Conservation (phyloP, 2,329 filamentous ascomycete species). For the Pezizomycotina sp. region DNA sequence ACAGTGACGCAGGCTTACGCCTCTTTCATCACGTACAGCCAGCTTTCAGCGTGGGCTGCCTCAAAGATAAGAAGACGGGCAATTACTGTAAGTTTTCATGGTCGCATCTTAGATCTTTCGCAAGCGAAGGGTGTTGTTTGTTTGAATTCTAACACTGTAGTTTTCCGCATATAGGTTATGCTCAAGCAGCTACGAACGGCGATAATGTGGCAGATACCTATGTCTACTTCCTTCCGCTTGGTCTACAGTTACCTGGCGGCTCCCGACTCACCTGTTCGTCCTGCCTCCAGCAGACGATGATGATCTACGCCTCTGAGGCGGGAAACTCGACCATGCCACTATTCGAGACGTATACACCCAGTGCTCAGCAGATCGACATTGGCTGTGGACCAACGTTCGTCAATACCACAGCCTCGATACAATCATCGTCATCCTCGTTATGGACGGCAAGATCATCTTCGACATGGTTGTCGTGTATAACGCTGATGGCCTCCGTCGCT, state of each 20-base stretch:
- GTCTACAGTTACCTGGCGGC: slow-evolving; percentile 48
- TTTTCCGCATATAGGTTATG: slow-evolving; percentile 37
- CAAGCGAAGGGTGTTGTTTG: too few species aligned
- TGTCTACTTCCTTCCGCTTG: slow-evolving; percentile 73
- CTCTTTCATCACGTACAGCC: slow-evolving; percentile 60
- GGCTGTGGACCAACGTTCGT: slow-evolving; percentile 42
- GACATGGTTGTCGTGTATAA: too few species aligned
- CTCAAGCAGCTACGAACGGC: slow-evolving; percentile 63
- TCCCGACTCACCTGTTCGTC: slow-evolving; percentile 56
- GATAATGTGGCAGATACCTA: slow-evolving; percentile 56
- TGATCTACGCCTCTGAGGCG: slow-evolving; percentile 55
- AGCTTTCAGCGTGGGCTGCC: slow-evolving; percentile 68
- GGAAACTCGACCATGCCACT: slow-evolving; percentile 50
- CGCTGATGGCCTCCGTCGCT: too few species aligned
- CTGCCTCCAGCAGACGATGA: slow-evolving; percentile 69
- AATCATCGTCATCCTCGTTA: too few species aligned
- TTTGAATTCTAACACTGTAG: slow-evolving; percentile 29
- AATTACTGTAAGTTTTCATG: slow-evolving; percentile 42
- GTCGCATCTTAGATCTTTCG: slow-evolving; percentile 18
- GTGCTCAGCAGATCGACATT: slow-evolving; percentile 57
- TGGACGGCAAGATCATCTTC: too few species aligned
- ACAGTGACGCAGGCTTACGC: slow-evolving; percentile 57
- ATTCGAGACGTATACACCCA: slow-evolving; percentile 48
- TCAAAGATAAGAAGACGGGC: slow-evolving; percentile 44
- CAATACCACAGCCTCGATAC: too few species aligned